Percentiles rank a stretch among this genome's conserved stretches.
Evolutionary conservation across 352 stramenopile genomes (phyloP).

Genomic region (Thraustotheca clavata): DNA sequence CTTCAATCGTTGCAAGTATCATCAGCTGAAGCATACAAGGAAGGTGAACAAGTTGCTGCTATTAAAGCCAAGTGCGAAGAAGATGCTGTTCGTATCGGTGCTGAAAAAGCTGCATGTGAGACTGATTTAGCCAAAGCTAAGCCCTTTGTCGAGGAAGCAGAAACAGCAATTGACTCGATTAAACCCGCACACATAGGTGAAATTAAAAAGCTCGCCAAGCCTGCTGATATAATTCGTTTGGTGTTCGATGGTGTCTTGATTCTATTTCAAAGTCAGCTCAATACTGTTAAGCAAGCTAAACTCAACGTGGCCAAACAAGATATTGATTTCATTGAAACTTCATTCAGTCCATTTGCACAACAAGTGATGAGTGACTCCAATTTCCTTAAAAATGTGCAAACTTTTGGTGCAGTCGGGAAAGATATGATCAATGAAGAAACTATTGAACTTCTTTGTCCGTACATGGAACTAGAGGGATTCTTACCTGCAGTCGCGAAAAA

Average conservation of each 20-base stretch:
- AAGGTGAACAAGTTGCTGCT: conserved; percentile 92
- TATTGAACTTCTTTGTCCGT: conserved; percentile 95
- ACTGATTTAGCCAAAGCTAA: conserved; percentile 96
- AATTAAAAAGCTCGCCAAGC: conserved; percentile 97
- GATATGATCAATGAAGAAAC: conserved; percentile 99
- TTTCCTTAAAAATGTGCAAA: conserved; percentile 95
- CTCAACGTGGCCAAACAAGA: conserved; percentile 96
- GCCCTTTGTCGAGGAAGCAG: conserved; percentile 96
- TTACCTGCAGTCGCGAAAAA: conserved; percentile 94
- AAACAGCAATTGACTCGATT: conserved; percentile 97
- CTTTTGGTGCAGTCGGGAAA: conserved; percentile 93
- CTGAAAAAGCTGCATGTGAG: conserved; percentile 94
- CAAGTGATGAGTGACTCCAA: conserved; percentile 95
- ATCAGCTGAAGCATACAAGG: conserved; percentile 93
- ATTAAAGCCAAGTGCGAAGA: conserved; percentile 97
- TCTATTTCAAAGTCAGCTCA: conserved; percentile 92
- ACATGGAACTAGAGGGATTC: conserved; percentile 97
- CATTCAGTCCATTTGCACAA: conserved; percentile 92
- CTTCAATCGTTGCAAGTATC: conserved; percentile 93
- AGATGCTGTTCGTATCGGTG: conserved; percentile 91
- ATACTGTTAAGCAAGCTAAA: conserved; percentile 88
- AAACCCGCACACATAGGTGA: conserved; percentile 97
- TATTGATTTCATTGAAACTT: conserved; percentile 95
- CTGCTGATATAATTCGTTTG: conserved; percentile 97
- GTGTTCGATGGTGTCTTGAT: conserved; percentile 98